Base-by-base conservation (phyloP, 805 yeast genomes). In the Candida koratica region DNA sequence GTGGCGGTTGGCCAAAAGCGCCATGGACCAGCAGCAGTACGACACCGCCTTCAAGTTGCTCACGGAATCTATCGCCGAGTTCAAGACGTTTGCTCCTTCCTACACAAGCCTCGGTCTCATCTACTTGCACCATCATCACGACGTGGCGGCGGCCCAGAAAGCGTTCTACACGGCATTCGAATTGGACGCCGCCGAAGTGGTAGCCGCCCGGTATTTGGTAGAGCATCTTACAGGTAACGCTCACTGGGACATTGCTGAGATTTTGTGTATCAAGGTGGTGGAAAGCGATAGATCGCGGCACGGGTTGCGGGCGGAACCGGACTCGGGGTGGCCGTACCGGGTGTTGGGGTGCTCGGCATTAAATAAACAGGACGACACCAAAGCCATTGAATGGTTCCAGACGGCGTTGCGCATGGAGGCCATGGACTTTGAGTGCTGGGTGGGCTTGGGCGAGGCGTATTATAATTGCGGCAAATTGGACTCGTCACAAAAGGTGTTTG, bases 361-460 rank as follows among this genome's bases (percentile, higher is more conserved):
- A 41, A 88, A 85, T 51, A 64, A 56, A 17, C 86, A 80, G 47
- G 80, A 82, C 46, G 85, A 78, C 44, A 77, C 76, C 1, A 79
- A 78, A 37, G 95, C 98, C 0, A 82, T 90, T 31, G 90, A 84
- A 56, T 79, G 84, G 75, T 88, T 86, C 53, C 98, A 93, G 58
- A 74, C 79, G 17, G 88, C 96, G 1, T 65, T 93, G 32, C 71
- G 97, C 43, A 63, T 83, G 44, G 65, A 79, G 28, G 64, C 82
- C 0, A 44, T 52, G 36, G 97, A 93, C 57, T 55, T 75, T 1
- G 81, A 84, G 45, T 81, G 95, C 2, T 90, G 97, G 97, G 67
- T 84, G 18, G 96, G 96, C 1, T 64, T 93, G n/a, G 98, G 98
- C n/a, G 97, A 93, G 55, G 90, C 96, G 0, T 93, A 93, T 56